Evolutionary conservation across 140 eudicot genomes (phyloP), one percentile per base, ranked within the genome.

Genomic region (Erigeron philadelphicus): DNA sequence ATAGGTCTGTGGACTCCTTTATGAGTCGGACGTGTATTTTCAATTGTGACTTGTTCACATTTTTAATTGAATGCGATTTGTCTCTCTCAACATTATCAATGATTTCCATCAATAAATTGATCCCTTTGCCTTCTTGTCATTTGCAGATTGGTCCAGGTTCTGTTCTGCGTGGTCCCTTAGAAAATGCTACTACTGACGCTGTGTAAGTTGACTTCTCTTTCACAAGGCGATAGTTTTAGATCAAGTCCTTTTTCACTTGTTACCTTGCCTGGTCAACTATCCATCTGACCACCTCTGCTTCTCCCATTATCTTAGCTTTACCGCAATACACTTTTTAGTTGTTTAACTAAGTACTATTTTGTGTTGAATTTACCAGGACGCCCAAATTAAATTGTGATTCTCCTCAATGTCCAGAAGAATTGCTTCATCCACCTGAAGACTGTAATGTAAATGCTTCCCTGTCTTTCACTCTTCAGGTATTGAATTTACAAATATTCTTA

Each of bases 381-480:
- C 96, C 98, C n/a, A 92, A 74, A 71, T 85, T 92, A 66, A 79
- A 81, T 68, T 92, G 98, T 83, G 84, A 88, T 55, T 76, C 80
- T 56, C 80, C 75, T 68, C 86, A 78, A 68, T 92, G 98, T 76
- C 98, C 98, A 3, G 19, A 40, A 64, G 98, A 92, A 78, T 73
- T 92, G 55, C 90, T 92, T 70, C 88, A 81, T 74, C 98, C 98
- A 67, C 98, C 98, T 71, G 98, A 92, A 47, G 98, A 92, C 68
- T 92, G 98, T 79, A 92, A 86, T 40, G 87, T 92, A 76, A 92
- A 92, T 71, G 88, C 98, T 73, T 84, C 96, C 31, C 81, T 88
- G 70, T 77, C 98, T 77, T 92, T 92, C 67, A 92, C 96, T 78
- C 95, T 92, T 57, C 98, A 90, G 97, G 97, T 90, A 9, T 43